Conservation (phyloP, 306 rosid species). For the Vigna radiata region DNA sequence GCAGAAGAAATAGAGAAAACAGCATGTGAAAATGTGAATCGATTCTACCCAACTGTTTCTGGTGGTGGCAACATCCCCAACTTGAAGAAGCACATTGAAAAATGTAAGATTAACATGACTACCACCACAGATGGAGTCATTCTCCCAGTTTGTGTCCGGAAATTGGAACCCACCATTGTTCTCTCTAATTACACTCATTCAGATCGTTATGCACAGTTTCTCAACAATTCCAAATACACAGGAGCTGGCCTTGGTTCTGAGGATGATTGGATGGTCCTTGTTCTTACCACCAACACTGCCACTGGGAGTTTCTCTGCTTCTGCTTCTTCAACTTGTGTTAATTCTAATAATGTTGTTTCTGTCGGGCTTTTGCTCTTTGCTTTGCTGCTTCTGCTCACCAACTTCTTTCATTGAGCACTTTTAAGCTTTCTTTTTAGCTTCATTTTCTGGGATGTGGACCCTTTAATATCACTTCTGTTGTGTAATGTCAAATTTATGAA, state of each 20-base stretch:
- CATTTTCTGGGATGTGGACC: no score
- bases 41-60: slow-evolving; percentile 42
- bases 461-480: no score
- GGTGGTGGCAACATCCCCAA: slow-evolving; percentile 47
- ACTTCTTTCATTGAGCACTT: not conserved
- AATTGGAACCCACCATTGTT: slow-evolving; percentile 53
- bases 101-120: slow-evolving; percentile 63
- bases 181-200: slow-evolving; percentile 62
- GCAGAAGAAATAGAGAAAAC: slow-evolving; percentile 67
- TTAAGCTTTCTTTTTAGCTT: slow-evolving; percentile 13
- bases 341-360: not conserved
- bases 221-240: slow-evolving; percentile 67
- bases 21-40: slow-evolving; percentile 59
- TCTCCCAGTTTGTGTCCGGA: slow-evolving; percentile 68
- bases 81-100: slow-evolving; percentile 48
- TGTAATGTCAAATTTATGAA: slow-evolving; percentile 23
- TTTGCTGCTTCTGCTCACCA: slow-evolving; percentile 21
- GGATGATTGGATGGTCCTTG: slow-evolving; percentile 86
- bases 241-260: slow-evolving; percentile 81
- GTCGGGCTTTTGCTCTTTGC: not conserved
- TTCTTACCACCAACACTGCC: slow-evolving; percentile 58
- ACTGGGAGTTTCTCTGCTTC: slow-evolving; percentile 63
- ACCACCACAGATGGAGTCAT: slow-evolving; percentile 59
- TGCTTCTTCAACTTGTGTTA: slow-evolving; percentile 42
- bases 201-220: slow-evolving; percentile 51